Evolutionary conservation across 495 filamentous ascomycete species (phyloP).

Genomic region (Podospora didyma): DNA sequence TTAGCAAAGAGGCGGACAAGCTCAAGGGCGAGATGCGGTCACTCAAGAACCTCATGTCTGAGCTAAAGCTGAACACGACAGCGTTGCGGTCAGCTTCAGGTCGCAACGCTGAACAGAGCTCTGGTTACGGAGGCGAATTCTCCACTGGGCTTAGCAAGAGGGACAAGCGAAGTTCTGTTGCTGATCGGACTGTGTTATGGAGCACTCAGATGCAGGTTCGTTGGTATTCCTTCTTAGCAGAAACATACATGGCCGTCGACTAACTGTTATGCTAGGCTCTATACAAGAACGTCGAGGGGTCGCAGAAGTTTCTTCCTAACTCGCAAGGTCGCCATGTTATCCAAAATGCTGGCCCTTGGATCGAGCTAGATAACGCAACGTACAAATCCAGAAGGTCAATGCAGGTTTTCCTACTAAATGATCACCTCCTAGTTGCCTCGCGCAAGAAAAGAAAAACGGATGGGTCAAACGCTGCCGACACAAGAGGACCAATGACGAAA

Average conservation of each 20-base stretch:
- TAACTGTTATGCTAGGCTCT: slow-evolving; percentile 43
- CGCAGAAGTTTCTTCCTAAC: slow-evolving; percentile 92
- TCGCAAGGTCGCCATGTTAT: slow-evolving; percentile 88
- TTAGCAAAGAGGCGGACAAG: slow-evolving; percentile 98
- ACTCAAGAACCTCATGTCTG: slow-evolving; percentile 81
- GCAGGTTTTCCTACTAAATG: slow-evolving; percentile 88
- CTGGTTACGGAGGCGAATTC: slow-evolving; percentile 33
- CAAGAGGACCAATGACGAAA: slow-evolving; percentile 64
- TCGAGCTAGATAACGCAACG: slow-evolving; percentile 93
- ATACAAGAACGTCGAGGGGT: slow-evolving; percentile 94
- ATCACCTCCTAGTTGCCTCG: slow-evolving; percentile 86
- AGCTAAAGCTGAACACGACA: slow-evolving; percentile 69
- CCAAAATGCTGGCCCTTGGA: slow-evolving; percentile 84
- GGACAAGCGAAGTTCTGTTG: slow-evolving; percentile 76
- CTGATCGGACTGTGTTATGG: slow-evolving; percentile 94
- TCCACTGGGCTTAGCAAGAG: slow-evolving; percentile 54
- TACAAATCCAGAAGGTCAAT: slow-evolving; percentile 85
- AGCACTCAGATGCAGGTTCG: slow-evolving; percentile 70
- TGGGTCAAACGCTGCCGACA: slow-evolving; percentile 50
- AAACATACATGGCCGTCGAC: neutral
- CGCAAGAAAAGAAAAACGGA: slow-evolving; percentile 87
- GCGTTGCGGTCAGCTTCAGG: slow-evolving; percentile 68
- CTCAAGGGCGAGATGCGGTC: slow-evolving; percentile 94
- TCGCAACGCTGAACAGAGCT: slow-evolving; percentile 21
- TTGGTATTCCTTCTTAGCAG: neutral